phyloP scores from a whole-genome alignment of 2,329 filamentous ascomycete genomes.

The Boeremia lycopersici region DNA sequence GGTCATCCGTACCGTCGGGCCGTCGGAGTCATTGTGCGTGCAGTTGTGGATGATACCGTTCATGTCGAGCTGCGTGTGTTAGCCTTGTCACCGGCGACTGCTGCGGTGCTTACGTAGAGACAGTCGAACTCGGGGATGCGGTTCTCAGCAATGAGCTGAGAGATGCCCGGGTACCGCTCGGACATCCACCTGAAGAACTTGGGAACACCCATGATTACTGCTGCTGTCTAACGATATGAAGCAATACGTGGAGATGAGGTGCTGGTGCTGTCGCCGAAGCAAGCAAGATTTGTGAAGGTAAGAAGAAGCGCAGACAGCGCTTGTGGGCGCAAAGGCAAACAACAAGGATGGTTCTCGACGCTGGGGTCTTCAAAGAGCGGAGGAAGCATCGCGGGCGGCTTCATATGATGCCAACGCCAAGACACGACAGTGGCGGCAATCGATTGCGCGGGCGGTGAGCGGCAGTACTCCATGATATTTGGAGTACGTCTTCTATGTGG shows the following conservation, averaged over 20 bases:
- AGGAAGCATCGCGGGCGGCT: slow-evolving; percentile 20
- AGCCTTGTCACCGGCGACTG: slow-evolving; percentile 7
- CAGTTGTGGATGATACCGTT: slow-evolving; percentile 99
- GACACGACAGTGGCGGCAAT: slow-evolving; percentile 4
- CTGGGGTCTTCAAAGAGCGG: slow-evolving; percentile 49
- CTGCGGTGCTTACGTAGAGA: slow-evolving; percentile 70
- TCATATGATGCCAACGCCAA: slow-evolving; percentile 26
- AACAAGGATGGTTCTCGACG: slow-evolving; percentile 43
- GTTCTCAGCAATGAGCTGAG: slow-evolving; percentile 97
- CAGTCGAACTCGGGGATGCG: slow-evolving; percentile 99
- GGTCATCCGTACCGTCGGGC: slow-evolving; percentile 87
- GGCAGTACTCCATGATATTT: neutral
- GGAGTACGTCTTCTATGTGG: no score
- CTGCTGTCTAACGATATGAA: slow-evolving; percentile 25
- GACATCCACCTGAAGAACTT: slow-evolving; percentile 99
- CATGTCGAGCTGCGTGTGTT: slow-evolving; percentile 75
- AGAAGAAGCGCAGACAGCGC: slow-evolving; percentile 35
- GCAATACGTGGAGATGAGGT: slow-evolving; percentile 14
- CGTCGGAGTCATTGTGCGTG: slow-evolving; percentile 94
- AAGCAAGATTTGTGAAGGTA: slow-evolving; percentile 15
- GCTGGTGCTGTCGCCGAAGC: slow-evolving; percentile 6
- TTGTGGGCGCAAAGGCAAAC: slow-evolving; percentile 20
- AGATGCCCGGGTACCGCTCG: slow-evolving; percentile 97
- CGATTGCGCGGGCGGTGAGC: slow-evolving; percentile 9
- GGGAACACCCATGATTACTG: slow-evolving; percentile 68